Evolutionary conservation across 768 basidiomycete species (phyloP).

Genomic region (Lactarius tabidus): DNA sequence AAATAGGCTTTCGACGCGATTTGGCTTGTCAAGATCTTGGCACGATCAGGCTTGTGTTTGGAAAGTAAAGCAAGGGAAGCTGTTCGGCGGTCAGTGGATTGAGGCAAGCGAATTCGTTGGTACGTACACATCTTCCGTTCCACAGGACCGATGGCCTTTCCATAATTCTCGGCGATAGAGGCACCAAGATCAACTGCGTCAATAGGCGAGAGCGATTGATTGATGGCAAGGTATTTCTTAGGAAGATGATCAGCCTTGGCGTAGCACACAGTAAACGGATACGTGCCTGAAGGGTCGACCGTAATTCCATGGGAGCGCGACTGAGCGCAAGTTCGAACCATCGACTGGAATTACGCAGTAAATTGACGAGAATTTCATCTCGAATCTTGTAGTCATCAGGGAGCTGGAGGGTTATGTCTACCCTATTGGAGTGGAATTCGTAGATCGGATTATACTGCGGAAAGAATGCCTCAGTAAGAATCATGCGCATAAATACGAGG

Average conservation of each 20-base stretch:
- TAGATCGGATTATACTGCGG: conserved; percentile 82
- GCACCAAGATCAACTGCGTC: conserved; percentile 88
- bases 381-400: conserved; percentile 83
- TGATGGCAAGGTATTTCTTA: conserved; percentile 84
- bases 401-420: conserved; percentile 69
- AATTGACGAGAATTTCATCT: conserved; percentile 73
- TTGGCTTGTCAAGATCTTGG: conserved; percentile 78
- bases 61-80: conserved; percentile 53
- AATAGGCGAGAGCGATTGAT: conserved; percentile 61
- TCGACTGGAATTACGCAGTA: conserved; percentile 66
- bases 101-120: background rate
- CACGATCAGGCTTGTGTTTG: conserved; percentile 71
- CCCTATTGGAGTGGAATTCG: conserved; percentile 76
- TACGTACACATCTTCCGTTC: conserved; percentile 72
- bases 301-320: conserved; percentile 87
- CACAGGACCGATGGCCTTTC: conserved; percentile 71
- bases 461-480: background rate
- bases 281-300: conserved; percentile 84
- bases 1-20: conserved; percentile 90
- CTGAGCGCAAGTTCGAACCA: conserved; percentile 89
- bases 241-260: background rate
- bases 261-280: background rate
- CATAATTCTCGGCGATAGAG: conserved; percentile 82
- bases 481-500: conserved; percentile 6
- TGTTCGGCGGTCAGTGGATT: conserved; percentile 28